phyloP scores from a whole-genome alignment of 208 protist species.

The Leishmania turanica region DNA sequence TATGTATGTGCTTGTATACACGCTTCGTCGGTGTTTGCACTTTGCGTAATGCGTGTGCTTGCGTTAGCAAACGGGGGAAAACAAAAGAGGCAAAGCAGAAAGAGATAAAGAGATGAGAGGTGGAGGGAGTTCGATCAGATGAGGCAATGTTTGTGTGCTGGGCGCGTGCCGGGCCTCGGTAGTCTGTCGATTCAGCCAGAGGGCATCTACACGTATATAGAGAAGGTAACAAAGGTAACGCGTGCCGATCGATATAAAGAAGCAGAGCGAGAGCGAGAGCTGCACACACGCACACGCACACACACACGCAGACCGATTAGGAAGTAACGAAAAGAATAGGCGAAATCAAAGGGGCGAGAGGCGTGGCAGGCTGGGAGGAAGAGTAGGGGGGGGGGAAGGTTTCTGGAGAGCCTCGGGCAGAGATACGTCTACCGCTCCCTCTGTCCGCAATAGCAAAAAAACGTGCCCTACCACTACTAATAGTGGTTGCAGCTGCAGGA shows the following conservation, averaged over 20 bases:
- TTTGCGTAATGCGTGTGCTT: not conserved
- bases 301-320: not conserved
- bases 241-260: not conserved
- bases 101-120: not conserved
- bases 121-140: not conserved
- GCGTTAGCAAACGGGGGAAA: not conserved
- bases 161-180: not conserved
- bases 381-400: not conserved
- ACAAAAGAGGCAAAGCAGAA: not conserved
- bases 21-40: not conserved
- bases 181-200: not conserved
- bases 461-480: not conserved
- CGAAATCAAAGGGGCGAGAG: not conserved
- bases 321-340: not conserved
- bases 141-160: not conserved
- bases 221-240: not conserved
- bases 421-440: not conserved
- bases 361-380: not conserved
- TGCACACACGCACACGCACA: not conserved
- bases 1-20: not conserved
- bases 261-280: not conserved
- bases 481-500: not conserved
- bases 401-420: not conserved
- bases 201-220: not conserved
- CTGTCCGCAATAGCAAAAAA: not conserved